Conservation (phyloP, 1,284 basidiomycete species). For the Ganoderma boninense region DNA sequence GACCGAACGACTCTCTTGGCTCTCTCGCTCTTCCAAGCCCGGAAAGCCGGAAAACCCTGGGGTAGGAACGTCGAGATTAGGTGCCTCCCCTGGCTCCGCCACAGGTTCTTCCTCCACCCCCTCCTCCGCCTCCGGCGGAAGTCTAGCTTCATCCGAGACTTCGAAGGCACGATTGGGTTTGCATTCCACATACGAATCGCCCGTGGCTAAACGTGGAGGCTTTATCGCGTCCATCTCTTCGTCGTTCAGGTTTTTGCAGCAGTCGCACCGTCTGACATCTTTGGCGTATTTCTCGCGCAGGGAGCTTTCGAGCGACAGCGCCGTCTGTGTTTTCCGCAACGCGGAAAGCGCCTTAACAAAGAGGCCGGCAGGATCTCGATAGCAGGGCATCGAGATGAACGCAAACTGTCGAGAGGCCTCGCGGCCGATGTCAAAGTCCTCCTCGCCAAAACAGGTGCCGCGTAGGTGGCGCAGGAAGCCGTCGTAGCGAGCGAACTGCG, state of each 20-base stretch:
- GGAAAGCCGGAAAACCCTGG: too few species aligned
- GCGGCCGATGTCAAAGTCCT: background rate
- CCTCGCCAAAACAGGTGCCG: background rate
- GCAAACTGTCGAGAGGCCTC: background rate
- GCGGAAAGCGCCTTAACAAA: background rate
- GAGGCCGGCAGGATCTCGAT: background rate
- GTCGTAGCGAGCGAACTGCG: background rate
- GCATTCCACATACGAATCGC: background rate
- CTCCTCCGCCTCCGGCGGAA: slow-evolving; percentile 6
- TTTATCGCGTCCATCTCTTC: background rate
- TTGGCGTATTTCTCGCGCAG: background rate
- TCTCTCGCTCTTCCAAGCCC: background rate
- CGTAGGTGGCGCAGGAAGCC: background rate
- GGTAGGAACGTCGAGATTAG: background rate
- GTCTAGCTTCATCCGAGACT: background rate
- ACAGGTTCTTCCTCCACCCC: background rate
- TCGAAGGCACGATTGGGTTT: background rate
- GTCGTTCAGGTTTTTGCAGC: background rate
- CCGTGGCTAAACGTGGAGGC: background rate
- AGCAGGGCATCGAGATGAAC: background rate
- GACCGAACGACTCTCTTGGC: background rate
- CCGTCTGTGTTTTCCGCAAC: background rate
- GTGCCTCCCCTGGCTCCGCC: too few species aligned
- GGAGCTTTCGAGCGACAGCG: background rate
- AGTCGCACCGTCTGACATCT: background rate